phyloP scores from a whole-genome alignment of 768 basidiomycete species.

The Boletus insuetus region DNA sequence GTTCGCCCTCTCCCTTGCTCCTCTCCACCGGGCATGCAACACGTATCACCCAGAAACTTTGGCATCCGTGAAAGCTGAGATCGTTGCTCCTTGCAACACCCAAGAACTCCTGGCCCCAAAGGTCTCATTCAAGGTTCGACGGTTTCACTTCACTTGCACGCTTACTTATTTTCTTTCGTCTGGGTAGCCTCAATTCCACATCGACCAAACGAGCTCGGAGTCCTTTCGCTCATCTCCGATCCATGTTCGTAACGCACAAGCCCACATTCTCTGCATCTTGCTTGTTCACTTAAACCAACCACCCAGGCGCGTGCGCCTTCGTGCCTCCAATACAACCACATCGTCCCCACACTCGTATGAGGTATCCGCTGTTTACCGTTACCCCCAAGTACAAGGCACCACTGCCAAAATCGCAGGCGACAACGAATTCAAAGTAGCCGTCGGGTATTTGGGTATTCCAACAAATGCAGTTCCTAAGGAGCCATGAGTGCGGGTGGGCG shows the following conservation, averaged over 20 bases:
- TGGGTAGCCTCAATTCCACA: slow-evolving; percentile 45
- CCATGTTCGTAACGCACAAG: slow-evolving; percentile 46
- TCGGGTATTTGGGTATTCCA: slow-evolving; percentile 35
- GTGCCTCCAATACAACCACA: slow-evolving; percentile 67
- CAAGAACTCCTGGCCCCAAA: too few relatives aligned
- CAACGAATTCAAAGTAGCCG: slow-evolving; percentile 50
- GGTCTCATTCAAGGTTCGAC: too few relatives aligned
- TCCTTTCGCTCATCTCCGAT: slow-evolving; percentile 55
- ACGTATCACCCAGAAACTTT: too few relatives aligned
- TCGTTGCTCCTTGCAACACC: too few relatives aligned
- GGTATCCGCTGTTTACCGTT: slow-evolving; percentile 75
- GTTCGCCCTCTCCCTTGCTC: too few relatives aligned
- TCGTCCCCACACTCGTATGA: slow-evolving; percentile 57
- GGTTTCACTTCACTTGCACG: too few relatives aligned
- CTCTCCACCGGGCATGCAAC: too few relatives aligned
- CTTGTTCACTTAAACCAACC: neutral
- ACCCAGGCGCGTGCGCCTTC: slow-evolving; percentile 61
- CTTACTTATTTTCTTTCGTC: neutral
- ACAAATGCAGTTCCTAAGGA: slow-evolving; percentile 10
- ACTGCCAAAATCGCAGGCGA: slow-evolving; percentile 49
- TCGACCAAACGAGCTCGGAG: slow-evolving; percentile 46
- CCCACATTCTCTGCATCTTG: neutral
- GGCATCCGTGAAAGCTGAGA: too few relatives aligned
- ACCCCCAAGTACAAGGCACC: slow-evolving; percentile 63
- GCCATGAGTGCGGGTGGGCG: slow-evolving; percentile 32